Base-by-base conservation (phyloP, 257 asterid species). In the Solanum phureja region DNA sequence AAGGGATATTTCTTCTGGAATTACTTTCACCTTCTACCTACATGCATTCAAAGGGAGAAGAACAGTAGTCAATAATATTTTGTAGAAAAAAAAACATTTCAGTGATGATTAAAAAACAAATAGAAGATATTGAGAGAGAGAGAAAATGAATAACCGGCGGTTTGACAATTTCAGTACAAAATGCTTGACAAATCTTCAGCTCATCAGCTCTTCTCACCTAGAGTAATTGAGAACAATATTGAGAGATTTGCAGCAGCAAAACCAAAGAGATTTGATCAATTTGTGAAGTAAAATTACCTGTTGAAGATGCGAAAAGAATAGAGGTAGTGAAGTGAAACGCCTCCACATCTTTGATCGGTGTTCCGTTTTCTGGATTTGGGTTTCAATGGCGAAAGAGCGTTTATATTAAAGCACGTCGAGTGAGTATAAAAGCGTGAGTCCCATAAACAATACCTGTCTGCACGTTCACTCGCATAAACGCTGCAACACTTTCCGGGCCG, bases 21-120 rank as follows among this genome's bases (percentile, higher is more conserved):
- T 90, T 88, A 90, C 89, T 88, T 92, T 95, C 95, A 90, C 89
- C 92, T 85, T 88, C 93, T 82, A 87, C 95, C 99, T 97, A 94
- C 90, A 84, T 87, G 85, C 87, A 90, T 31, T 82, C 79, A 90
- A 86, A 89, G 86, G 81, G 84, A 49, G 87, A 21, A 64, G 87
- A 46, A 74, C 58, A 44, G 73, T 34, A 24, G 38, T 79, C 24
- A 79, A 79, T 44, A 79, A 14, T 13, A 24, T 42, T 77, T 77
- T 10, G 64, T 42, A n/a, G 23, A 16, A 38, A 76, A 13, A 38
- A 24, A 24, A 40, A 24, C 6, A 44, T 24, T 24, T 14, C 24
- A 44, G 14, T 0, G 62, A 58, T 29, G 19, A 11, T 42, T 2
- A 85, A 74, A 24, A 62, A 56, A 10, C 11, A 84, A 71, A 81